Conservation (phyloP, 2,329 filamentous ascomycete genomes). For the Coniochaeta sp. region DNA sequence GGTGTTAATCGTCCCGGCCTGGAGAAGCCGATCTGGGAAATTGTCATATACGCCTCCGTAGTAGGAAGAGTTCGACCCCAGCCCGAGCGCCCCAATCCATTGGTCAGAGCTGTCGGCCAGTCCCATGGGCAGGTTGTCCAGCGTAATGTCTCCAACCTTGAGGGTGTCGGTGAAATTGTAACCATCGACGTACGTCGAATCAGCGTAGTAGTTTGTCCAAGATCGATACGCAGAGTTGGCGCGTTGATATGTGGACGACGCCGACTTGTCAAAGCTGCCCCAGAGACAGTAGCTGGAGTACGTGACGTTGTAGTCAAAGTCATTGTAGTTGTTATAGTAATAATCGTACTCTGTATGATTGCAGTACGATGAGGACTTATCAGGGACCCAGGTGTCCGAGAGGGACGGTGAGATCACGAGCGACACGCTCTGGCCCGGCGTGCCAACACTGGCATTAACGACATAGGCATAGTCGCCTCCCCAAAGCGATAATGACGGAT, state of each 20-base stretch:
- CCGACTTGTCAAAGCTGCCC: conserved; percentile 16
- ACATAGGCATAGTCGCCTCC: conserved; percentile 13
- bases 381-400: conserved; percentile 20
- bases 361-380: conserved; percentile 9
- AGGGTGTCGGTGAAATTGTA: conserved; percentile 19
- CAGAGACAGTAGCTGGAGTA: conserved; percentile 11
- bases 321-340: conserved; percentile 1
- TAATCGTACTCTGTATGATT: conserved; percentile 1
- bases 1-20: conserved; percentile 16
- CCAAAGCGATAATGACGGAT: conserved; percentile 4
- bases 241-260: conserved; percentile 12
- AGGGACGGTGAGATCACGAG: conserved; percentile 16
- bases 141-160: conserved; percentile 12
- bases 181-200: conserved; percentile 11
- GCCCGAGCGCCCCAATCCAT: conserved; percentile 18
- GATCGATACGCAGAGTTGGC: conserved; percentile 6
- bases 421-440: conserved; percentile 19
- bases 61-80: conserved; percentile 17
- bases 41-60: conserved; percentile 1
- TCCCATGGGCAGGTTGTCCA: conserved; percentile 20
- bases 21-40: conserved; percentile 19
- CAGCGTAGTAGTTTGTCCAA: conserved; percentile 8
- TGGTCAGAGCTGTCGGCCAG: conserved; percentile 10
- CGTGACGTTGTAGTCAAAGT: neutral
- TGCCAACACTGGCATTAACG: conserved; percentile 17